Evolutionary conservation across 768 basidiomycete genomes (phyloP).

Genomic region (Boletus subcaerulescens): DNA sequence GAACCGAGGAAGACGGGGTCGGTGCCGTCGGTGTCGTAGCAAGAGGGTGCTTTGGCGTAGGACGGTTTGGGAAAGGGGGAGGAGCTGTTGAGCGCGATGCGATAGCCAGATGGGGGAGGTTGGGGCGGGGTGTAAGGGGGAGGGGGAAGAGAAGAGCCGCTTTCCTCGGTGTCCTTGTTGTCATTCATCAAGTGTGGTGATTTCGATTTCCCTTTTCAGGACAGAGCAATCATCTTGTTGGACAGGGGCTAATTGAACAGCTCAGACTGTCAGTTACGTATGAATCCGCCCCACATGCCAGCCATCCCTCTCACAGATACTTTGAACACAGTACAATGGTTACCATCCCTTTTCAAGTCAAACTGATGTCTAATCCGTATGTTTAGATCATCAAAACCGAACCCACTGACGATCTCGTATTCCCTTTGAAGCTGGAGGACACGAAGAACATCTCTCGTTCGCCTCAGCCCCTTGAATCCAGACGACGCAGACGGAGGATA

Average conservation of each 20-base stretch:
- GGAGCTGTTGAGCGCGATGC: conserved; percentile 48
- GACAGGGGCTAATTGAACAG: too few relatives aligned
- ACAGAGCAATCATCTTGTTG: too few relatives aligned
- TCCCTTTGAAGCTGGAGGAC: background rate
- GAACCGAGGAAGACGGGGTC: conserved; percentile 70
- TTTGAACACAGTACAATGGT: conserved; percentile 1
- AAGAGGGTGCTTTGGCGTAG: conserved; percentile 49
- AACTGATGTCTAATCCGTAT: background rate
- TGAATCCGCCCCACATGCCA: background rate
- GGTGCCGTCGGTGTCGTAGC: conserved; percentile 52
- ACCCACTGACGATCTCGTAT: background rate
- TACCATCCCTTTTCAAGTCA: background rate
- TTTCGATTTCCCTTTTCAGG: too few relatives aligned
- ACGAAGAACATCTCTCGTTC: background rate
- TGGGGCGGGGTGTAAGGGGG: conserved; percentile 16
- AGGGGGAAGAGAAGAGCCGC: conserved; percentile 3
- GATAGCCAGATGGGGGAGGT: conserved; percentile 63
- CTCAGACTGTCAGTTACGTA: conserved; percentile 2
- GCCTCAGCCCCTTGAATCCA: background rate
- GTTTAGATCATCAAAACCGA: conserved; percentile 12
- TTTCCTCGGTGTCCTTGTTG: conserved; percentile 5
- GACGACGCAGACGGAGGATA: background rate
- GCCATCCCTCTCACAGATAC: background rate
- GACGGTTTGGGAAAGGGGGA: conserved; percentile 38
- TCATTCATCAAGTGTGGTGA: conserved; percentile 8